Percentiles rank a stretch among this genome's conserved stretches.
phyloP scores from a whole-genome alignment of 73 alveolate species.

The Durusdinium trenchii region DNA sequence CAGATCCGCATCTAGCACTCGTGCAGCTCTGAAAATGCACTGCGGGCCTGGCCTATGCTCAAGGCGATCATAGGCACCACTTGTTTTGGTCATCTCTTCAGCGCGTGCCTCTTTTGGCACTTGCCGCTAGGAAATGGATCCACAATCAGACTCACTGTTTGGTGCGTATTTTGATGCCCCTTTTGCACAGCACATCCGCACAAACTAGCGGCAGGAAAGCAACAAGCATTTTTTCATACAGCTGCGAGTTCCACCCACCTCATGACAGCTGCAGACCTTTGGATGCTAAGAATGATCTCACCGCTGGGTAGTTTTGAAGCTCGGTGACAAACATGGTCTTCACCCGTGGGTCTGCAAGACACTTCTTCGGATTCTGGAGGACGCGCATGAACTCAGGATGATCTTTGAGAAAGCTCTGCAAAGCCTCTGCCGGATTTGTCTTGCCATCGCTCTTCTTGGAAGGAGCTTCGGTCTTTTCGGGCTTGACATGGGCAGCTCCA shows the following conservation, averaged over 20 bases:
- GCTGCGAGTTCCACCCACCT: neutral
- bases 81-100: slow-evolving; percentile 19
- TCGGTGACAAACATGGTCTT: slow-evolving; percentile 84
- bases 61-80: neutral
- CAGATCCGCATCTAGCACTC: too few relatives aligned
- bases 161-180: too few relatives aligned
- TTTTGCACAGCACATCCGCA: too few relatives aligned
- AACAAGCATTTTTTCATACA: slow-evolving; percentile 27
- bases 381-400: slow-evolving; percentile 95
- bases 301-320: slow-evolving; percentile 94
- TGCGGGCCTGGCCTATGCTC: slow-evolving; percentile 9
- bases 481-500: neutral
- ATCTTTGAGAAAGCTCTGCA: slow-evolving; percentile 69
- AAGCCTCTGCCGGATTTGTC: slow-evolving; percentile 74
- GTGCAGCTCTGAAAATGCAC: too few relatives aligned
- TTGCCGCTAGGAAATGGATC: neutral
- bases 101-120: slow-evolving; percentile 24
- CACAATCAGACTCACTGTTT: too few relatives aligned
- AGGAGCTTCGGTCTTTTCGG: neutral
- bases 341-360: slow-evolving; percentile 88
- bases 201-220: neutral
- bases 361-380: slow-evolving; percentile 89
- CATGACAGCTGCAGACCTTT: slow-evolving; percentile 84
- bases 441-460: neutral
- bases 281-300: slow-evolving; percentile 82